A percentile compares a stretch with the other conserved stretches of the same genome.
phyloP scores from a whole-genome alignment of 352 stramenopile species.

The Globisporangium cederbergense region DNA sequence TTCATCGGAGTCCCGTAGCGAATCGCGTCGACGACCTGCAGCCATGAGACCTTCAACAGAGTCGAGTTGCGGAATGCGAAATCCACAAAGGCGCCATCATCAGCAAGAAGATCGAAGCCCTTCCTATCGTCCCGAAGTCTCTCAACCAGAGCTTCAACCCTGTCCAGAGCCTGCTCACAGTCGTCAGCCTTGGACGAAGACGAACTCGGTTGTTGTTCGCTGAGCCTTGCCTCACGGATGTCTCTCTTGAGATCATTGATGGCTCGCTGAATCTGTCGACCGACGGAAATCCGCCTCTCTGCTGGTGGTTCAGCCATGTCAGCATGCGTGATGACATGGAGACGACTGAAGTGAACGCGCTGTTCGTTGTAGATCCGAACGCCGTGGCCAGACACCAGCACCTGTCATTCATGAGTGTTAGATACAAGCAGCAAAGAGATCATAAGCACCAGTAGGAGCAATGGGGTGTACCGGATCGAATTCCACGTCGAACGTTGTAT shows the following conservation, averaged over 20 bases:
- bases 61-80: constrained; percentile 59
- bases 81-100: constrained; percentile 50
- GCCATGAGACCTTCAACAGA: constrained; percentile 42
- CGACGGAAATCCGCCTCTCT: constrained; percentile 20
- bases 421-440: no score
- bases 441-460: neutral
- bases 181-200: neutral
- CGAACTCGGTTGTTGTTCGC: neutral
- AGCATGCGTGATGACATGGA: constrained; percentile 15
- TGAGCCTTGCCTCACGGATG: constrained; percentile 13
- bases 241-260: constrained; percentile 31
- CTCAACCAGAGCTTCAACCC: constrained; percentile 36
- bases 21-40: constrained; percentile 44
- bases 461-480: constrained; percentile 30
- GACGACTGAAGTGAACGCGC: constrained; percentile 17
- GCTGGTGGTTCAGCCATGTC: constrained; percentile 11
- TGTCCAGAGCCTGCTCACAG: constrained; percentile 9
- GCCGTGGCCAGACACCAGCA: constrained; percentile 21
- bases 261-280: constrained; percentile 25
- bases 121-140: constrained; percentile 29
- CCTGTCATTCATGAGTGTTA: neutral
- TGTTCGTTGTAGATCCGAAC: constrained; percentile 29
- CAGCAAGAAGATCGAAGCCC: constrained; percentile 35
- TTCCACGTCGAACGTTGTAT: constrained; percentile 42
- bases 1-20: constrained; percentile 21